Base-by-base conservation (phyloP, 2,329 filamentous ascomycete genomes). In the Botrytis byssoidea region DNA sequence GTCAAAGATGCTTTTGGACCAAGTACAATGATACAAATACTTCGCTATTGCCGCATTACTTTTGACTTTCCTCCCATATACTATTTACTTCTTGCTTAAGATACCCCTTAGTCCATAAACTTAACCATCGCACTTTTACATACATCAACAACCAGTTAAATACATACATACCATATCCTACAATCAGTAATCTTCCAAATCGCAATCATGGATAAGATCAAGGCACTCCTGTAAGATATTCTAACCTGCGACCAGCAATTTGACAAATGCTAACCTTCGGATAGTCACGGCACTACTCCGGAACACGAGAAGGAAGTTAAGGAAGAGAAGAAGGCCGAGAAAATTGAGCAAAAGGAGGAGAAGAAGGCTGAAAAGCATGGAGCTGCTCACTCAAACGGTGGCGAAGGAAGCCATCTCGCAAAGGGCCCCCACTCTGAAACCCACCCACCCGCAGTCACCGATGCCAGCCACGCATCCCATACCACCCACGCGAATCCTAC, bases 121-220 rank as follows among this genome's bases (percentile, higher is more conserved):
- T 57, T 42, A 66, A 48, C 51, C 42, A 66, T 66, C 44, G n/a
- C 70, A 55, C 44, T 40, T 48, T 65, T 42, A 66, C 37, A 16
- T 40, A 51, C 46, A 71, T 6, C 35, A 63, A 70, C 29, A 37
- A 37, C 25, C 44, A 57, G 7, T n/a, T 46, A 18, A 55, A 29
- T 18, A 71, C 40, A 32, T 35, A 40, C 20, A 40, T 22, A 57
- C 22, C 59, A 20, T 18, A 59, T 9, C 37, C 37, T 29, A 51
- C 46, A 71, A 29, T 18, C 37, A 22, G 40, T n/a, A 71, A 29
- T 25, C n/a, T 46, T 37, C 32, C 40, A 42, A 72, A 35, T 69
- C 18, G 59, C 70, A 75, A 78, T 74, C 72, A 81, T 81, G 80
- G 79, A 82, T 29, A 81, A 78, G 71, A 74, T 81, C 59, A 81